Evolutionary conservation across 2,329 filamentous ascomycete genomes (phyloP), one percentile per base, ranked within the genome.

Genomic region (Penicillium hordei): DNA sequence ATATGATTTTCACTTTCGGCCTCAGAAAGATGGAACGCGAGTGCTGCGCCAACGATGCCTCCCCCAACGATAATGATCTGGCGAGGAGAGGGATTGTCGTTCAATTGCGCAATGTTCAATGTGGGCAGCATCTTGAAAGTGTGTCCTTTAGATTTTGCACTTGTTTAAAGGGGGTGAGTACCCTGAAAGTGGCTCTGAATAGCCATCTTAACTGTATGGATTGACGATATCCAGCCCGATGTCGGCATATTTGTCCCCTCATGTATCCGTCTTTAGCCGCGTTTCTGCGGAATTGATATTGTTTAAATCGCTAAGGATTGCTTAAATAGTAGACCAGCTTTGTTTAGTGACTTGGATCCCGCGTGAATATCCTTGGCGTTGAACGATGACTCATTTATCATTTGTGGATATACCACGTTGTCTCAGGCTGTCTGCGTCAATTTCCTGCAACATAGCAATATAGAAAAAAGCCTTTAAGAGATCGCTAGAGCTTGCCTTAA

Each of bases 41-140:
- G 58, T 1, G 72, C 68, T 13, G 71, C 69, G 21, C 73, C 73
- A 19, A 75, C 70, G 23, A 75, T 75, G 17, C 72, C 73, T 53
- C 64, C 68, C 43, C 73, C 69, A 31, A 72, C 45, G 40, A 72
- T 67, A 31, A 62, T 52, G 46, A 60, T 55, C 9, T 46, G 56
- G 13, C 38, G 38, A 12, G 61, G 27, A 8, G 49, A 60, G 5
- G 52, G n/a, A 23, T 38, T 39, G 27, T 31, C 25, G 29, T 63
- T 63, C 42, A 62, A 19, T 38, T 50, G 7, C 1, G 34, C 13
- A 6, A 60, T 56, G 4, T 38, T n/a, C 3, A 58, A 5, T 7
- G 52, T 51, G 10, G 48, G 50, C 4, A 29, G 4, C 60, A 60
- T 58, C 17, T 8, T 52, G 48, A 12, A 6, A 17, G 1, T 6